Evolutionary conservation across 2,329 filamentous ascomycete genomes (phyloP).

Genomic region (Claviceps quebecensis): DNA sequence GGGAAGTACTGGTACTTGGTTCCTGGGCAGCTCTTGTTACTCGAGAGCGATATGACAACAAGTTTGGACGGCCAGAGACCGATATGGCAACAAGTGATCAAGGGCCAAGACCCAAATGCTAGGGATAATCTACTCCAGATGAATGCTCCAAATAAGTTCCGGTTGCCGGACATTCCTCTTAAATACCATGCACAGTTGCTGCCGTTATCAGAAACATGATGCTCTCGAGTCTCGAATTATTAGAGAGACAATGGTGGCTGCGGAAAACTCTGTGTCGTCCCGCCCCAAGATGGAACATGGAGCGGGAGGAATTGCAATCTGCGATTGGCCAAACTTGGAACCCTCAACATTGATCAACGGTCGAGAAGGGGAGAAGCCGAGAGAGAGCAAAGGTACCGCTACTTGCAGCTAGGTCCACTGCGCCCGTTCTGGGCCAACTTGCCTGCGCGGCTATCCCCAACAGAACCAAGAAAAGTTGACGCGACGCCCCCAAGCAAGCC

Average conservation of each 20-base stretch:
- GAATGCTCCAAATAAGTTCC: too few relatives aligned
- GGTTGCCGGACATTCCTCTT: too few relatives aligned
- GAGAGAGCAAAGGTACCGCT: background rate
- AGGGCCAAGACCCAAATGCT: too few relatives aligned
- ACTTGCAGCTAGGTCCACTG: background rate
- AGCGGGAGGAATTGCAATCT: background rate
- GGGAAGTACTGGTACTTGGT: background rate
- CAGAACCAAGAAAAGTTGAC: slow-evolving; percentile 23
- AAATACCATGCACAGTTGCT: too few relatives aligned
- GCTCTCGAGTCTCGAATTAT: background rate
- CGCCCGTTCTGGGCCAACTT: background rate
- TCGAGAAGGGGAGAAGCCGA: background rate
- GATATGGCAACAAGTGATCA: too few relatives aligned
- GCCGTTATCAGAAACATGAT: too few relatives aligned
- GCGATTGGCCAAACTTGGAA: background rate
- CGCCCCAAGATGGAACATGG: background rate
- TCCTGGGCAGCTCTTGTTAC: too few relatives aligned
- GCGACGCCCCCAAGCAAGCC: slow-evolving; percentile 4
- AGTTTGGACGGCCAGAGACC: too few relatives aligned
- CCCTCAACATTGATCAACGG: background rate
- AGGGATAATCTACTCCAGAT: too few relatives aligned
- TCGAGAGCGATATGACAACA: too few relatives aligned
- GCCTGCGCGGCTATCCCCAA: slow-evolving; percentile 23
- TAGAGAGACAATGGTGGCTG: background rate
- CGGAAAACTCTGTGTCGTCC: background rate